These are phyloP conservation scores for Kwoniella sp. DNA, from an alignment of 768 basidiomycete species.

Conservation along the genomic window DNA sequence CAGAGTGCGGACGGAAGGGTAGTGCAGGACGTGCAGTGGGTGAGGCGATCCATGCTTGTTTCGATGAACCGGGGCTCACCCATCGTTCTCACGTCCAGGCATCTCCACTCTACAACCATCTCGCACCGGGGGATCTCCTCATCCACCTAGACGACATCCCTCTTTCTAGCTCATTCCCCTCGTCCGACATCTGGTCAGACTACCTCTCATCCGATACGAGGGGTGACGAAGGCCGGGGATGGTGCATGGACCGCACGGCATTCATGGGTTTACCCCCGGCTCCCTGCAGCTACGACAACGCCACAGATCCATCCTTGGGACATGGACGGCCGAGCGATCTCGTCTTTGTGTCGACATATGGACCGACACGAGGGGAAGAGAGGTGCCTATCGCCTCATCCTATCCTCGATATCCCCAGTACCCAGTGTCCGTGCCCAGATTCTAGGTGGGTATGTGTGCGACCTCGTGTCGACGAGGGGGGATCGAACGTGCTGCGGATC, in stretches of 20 bases:
- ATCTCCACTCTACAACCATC: conserved; percentile 61
- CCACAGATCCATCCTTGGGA: too few relatives aligned
- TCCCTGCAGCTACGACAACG: conserved; percentile 5
- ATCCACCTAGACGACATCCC: conserved; percentile 62
- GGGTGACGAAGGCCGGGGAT: conserved; percentile 53
- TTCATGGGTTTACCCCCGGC: background rate
- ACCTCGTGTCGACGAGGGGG: conserved; percentile 56
- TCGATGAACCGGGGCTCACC: too few relatives aligned
- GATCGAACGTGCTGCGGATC: conserved; percentile 61
- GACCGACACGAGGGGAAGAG: conserved; percentile 1
- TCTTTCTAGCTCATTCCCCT: background rate
- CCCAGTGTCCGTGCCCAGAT: conserved; percentile 26
- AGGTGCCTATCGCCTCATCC: conserved; percentile 36
- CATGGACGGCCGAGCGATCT: conserved; percentile 38
- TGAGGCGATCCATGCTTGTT: conserved; percentile 34
- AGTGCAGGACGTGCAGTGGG: conserved; percentile 58
- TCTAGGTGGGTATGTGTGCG: conserved; percentile 56
- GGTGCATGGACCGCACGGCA: conserved; percentile 56
- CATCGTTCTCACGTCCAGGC: conserved; percentile 52
- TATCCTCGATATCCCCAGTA: conserved; percentile 32
- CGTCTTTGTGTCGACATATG: conserved; percentile 44
- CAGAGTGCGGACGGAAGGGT: conserved; percentile 57
- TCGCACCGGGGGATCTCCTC: conserved; percentile 61
- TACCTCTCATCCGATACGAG: conserved; percentile 50
- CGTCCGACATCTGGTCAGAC: conserved; percentile 20